Conservation (phyloP, 768 basidiomycete species). For the Obba rivulosa region DNA sequence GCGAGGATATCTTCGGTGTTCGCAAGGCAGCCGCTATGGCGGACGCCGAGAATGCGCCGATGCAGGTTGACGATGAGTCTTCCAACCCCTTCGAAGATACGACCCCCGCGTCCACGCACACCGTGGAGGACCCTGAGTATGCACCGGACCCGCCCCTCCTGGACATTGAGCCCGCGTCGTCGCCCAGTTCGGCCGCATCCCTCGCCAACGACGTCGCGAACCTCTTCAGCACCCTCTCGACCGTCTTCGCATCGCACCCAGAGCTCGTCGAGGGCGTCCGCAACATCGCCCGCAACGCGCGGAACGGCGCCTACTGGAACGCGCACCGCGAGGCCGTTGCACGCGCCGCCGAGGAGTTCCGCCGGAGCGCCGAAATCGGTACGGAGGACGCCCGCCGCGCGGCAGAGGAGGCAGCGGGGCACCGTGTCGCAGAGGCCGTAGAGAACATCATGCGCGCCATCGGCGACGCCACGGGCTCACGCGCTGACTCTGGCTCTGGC, state of each 20-base stretch:
- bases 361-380: conserved; percentile 36
- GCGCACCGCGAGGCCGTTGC: conserved; percentile 55
- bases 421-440: conserved; percentile 57
- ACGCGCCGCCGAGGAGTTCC: conserved; percentile 50
- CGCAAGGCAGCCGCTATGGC: conserved; percentile 7
- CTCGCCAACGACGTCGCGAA: conserved; percentile 61
- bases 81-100: conserved; percentile 6
- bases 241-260: conserved; percentile 58
- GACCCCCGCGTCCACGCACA: background rate
- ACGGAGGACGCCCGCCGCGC: conserved; percentile 32
- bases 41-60: conserved; percentile 1
- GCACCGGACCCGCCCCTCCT: conserved; percentile 48
- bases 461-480: conserved; percentile 24
- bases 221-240: conserved; percentile 50
- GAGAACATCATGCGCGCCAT: conserved; percentile 53
- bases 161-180: conserved; percentile 29
- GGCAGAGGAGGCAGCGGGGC: conserved; percentile 62
- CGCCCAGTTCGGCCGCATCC: conserved; percentile 31
- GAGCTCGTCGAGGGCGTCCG: conserved; percentile 66
- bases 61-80: conserved; percentile 1
- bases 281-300: conserved; percentile 56
- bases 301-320: conserved; percentile 65
- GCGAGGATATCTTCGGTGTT: conserved; percentile 11
- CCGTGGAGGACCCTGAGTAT: conserved; percentile 8
- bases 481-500: background rate